Percentiles rank a stretch among this genome's conserved stretches.
phyloP scores from a whole-genome alignment of 495 filamentous ascomycete genomes.

The Lasiosphaeriaceae sp. region DNA sequence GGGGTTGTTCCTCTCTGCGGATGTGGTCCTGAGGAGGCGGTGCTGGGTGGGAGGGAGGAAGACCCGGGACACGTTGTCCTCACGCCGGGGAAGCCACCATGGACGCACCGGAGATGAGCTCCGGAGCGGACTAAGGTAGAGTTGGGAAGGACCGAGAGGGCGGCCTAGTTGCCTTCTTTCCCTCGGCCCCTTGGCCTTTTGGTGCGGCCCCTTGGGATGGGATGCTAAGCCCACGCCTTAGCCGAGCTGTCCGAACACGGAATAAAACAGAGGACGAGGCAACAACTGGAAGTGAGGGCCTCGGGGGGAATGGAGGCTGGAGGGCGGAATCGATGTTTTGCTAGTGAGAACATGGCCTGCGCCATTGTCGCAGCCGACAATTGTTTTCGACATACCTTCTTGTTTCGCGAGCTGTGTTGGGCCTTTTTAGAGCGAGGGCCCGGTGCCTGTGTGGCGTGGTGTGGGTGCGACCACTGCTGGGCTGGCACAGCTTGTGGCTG shows the following conservation, averaged over 20 bases:
- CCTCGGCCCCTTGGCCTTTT: not conserved
- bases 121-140: slow-evolving; percentile 5
- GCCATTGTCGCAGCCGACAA: not conserved
- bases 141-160: slow-evolving; percentile 8
- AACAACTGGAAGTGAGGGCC: not conserved
- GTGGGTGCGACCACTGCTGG: no score
- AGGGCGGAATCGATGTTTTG: not conserved
- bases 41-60: not conserved
- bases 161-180: slow-evolving; percentile 2
- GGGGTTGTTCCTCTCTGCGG: not conserved
- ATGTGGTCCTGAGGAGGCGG: not conserved
- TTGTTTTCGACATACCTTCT: not conserved
- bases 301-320: not conserved
- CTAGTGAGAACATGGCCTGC: not conserved
- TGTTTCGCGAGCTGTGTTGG: not conserved
- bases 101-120: slow-evolving; percentile 14
- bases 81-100: not conserved
- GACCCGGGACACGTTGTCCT: not conserved
- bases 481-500: not conserved
- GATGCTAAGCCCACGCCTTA: not conserved
- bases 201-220: not conserved
- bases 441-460: not conserved
- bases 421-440: not conserved
- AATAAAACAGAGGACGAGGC: not conserved
- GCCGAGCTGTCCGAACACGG: not conserved